Conservation (phyloP, 805 yeast species). For the Saccharomycopsis amapae region DNA sequence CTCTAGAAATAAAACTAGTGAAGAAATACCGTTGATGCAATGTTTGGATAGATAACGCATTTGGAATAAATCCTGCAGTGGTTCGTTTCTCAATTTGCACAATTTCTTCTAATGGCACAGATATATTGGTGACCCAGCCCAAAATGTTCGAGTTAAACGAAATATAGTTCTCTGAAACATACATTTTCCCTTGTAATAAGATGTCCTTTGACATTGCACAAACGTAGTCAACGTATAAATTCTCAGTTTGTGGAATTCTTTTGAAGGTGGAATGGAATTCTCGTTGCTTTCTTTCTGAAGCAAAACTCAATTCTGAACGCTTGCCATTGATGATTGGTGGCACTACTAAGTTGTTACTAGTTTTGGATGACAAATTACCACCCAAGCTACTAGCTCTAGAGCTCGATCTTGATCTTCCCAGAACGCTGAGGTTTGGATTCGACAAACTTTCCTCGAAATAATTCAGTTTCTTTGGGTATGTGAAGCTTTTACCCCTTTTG, state of each 20-base stretch:
- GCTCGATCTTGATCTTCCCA: not conserved
- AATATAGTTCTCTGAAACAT: constrained; percentile 46
- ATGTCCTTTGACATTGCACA: constrained; percentile 65
- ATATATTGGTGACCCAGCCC: constrained; percentile 56
- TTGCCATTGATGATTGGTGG: too few species aligned
- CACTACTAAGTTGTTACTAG: not conserved
- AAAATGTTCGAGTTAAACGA: constrained; percentile 62
- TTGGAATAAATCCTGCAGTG: constrained; percentile 64
- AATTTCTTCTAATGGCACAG: constrained; percentile 54
- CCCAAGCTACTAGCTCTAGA: not conserved
- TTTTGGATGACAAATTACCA: not conserved
- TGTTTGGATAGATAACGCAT: constrained; percentile 58
- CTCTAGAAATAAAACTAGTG: constrained; percentile 61
- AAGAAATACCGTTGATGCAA: constrained; percentile 55
- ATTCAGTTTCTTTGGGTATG: not conserved
- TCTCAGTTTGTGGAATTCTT: constrained; percentile 43
- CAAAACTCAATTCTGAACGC: constrained; percentile 25
- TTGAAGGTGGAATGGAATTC: constrained; percentile 57
- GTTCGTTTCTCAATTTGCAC: constrained; percentile 56
- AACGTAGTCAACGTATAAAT: constrained; percentile 51
- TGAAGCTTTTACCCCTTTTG: constrained; percentile 5
- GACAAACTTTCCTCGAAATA: not conserved
- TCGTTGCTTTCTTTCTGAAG: constrained; percentile 45
- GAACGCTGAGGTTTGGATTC: not conserved
- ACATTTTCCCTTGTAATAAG: constrained; percentile 59